Percentiles rank a stretch among this genome's conserved stretches.
phyloP scores from a whole-genome alignment of 2,329 filamentous ascomycete genomes.

The Aureobasidium vineae region DNA sequence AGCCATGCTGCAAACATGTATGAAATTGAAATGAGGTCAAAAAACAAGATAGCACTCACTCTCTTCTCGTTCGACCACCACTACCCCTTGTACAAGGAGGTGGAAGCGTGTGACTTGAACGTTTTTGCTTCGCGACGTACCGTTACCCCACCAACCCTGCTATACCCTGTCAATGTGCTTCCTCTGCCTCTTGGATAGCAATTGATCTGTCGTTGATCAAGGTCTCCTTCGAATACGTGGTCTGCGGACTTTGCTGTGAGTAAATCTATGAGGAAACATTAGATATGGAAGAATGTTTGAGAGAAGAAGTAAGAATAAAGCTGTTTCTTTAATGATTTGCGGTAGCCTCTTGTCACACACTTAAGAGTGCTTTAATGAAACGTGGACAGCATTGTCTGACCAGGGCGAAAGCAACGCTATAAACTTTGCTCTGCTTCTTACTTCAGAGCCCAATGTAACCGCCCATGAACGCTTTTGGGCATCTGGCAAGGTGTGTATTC shows the following conservation, averaged over 20 bases:
- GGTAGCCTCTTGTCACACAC: constrained; percentile 15
- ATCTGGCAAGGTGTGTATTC: background rate
- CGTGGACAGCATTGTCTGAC: background rate
- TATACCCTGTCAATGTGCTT: background rate
- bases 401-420: constrained; percentile 6
- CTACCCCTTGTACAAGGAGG: constrained; percentile 16
- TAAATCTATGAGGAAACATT: constrained; percentile 21
- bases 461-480: background rate
- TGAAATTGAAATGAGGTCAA: background rate
- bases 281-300: background rate
- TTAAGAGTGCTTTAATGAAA: background rate
- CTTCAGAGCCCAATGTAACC: constrained; percentile 5
- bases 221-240: constrained; percentile 12
- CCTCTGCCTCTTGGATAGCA: background rate
- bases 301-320: background rate
- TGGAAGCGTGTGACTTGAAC: constrained; percentile 20
- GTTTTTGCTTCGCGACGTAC: constrained; percentile 13
- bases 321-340: background rate
- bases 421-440: background rate
- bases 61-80: background rate
- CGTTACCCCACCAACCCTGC: constrained; percentile 18
- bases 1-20: background rate
- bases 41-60: background rate
- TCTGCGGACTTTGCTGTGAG: constrained; percentile 20
- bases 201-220: background rate